phyloP scores from a whole-genome alignment of 371 early-diverging fungal species.

The Lichtheimia ornata region DNA sequence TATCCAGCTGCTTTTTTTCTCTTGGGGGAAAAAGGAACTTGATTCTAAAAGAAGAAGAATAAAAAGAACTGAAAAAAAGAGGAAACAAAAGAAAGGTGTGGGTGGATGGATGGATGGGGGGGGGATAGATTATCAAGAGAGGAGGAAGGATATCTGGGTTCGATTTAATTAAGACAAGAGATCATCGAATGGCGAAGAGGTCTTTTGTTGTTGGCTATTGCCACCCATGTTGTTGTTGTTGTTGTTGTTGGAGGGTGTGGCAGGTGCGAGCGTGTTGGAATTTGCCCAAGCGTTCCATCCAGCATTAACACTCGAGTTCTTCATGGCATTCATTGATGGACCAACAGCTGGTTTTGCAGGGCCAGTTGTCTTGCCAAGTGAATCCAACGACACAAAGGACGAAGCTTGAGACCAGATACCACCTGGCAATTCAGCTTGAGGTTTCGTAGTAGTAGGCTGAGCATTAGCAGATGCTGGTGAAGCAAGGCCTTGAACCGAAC shows the following conservation, averaged over 20 bases:
- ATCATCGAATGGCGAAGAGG: constrained; percentile 41
- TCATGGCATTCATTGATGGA: constrained; percentile 64
- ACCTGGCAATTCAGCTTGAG: constrained; percentile 23
- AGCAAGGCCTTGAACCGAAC: constrained; percentile 6
- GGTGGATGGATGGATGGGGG: too few species aligned
- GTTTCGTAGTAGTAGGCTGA: constrained; percentile 6
- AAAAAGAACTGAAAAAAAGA: neutral
- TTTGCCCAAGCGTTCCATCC: constrained; percentile 49
- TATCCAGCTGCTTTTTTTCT: neutral
- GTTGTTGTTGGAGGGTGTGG: constrained; percentile 8
- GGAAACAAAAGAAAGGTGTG: neutral
- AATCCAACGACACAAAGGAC: constrained; percentile 57
- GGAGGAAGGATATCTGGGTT: constrained; percentile 5
- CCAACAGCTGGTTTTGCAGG: constrained; percentile 39
- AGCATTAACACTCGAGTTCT: constrained; percentile 37
- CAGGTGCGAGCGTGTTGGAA: constrained; percentile 13
- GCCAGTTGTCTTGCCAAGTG: constrained; percentile 49
- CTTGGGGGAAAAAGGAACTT: neutral
- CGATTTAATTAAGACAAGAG: constrained; percentile 29
- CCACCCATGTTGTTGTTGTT: constrained; percentile 16
- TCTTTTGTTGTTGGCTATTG: neutral
- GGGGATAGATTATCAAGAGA: neutral
- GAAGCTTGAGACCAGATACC: constrained; percentile 65
- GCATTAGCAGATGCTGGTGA: neutral
- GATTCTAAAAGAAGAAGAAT: neutral